Evolutionary conservation across 805 yeast species (phyloP), one percentile per base, ranked within the genome.

Genomic region (Candida montana): DNA sequence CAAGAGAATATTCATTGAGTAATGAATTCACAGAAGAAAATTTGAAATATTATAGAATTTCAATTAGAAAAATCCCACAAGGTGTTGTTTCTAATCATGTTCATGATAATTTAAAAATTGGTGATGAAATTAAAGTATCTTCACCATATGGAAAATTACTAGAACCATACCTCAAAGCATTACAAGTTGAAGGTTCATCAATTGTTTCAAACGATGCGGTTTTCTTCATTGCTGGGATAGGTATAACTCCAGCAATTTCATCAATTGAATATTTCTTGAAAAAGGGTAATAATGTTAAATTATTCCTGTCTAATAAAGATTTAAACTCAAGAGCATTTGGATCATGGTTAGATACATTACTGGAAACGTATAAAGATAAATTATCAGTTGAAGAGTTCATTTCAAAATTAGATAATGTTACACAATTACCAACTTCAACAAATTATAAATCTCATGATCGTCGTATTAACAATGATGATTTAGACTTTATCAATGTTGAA

Each of bases 191-290:
- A n/a, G n/a, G n/a, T n/a, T n/a, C n/a, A n/a, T n/a, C n/a, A n/a
- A n/a, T n/a, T n/a, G n/a, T n/a, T n/a, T n/a, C n/a, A n/a, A n/a
- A n/a, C n/a, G n/a, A n/a, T n/a, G n/a, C n/a, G n/a, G n/a, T n/a
- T n/a, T 57, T 79, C 23, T 61, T 79, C 41, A 68, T 77, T 17
- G 83, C 80, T 35, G 89, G 88, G 40, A 77, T 79, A 42, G 88
- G 87, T 47, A 74, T 77, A 38, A 82, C 88, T 6, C 88, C 89
- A 27, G 42, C 77, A 26, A 51, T 81, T 27, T 66, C 85, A 7
- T 71, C 79, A 54, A 54, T 70, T 16, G 75, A 75, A 52, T 52
- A 37, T 37, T 53, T 47, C 44, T 29, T 52, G 9, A 13, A 39
- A 11, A 42, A 18, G 15, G 54, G 54, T 3, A 41, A 47, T 23